Base-by-base conservation (phyloP, 2,329 filamentous ascomycete species). In the Neospermospora avenae region DNA sequence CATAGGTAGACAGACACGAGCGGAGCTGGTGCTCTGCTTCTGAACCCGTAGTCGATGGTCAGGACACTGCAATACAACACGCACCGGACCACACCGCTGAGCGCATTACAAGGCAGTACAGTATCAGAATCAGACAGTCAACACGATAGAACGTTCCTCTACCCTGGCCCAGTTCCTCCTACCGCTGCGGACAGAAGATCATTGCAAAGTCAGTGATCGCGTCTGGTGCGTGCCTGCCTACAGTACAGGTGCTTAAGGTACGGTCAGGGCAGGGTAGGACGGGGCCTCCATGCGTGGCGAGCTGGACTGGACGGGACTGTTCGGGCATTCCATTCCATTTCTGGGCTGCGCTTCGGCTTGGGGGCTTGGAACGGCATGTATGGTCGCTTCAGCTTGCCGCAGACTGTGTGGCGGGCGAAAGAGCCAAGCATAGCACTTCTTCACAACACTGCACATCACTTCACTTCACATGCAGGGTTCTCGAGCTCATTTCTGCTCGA, bases 1-100 rank as follows among this genome's bases (percentile, higher is more conserved):
- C 35, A 18, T 64, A 52, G 48, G 62, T 65, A 66, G 65, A 60
- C 64, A 66, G 65, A 67, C 63, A 55, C 60, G 59, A 66, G 64
- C 62, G 41, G 64, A 54, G 61, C 64, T 66, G 57, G 64, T 56
- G 61, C 64, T 66, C 57, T 45, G 48, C 56, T 31, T 55, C 62
- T 63, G 58, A 56, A 55, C 55, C 45, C 18, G 13, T 41, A 25
- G 49, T 31, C 35, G 49, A 28, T 39, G 35, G 35, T 14, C 35
- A 39, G 35, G 35, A 39, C 28, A 52, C 31, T 25, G 4, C 34
- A 25, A n/a, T n/a, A n/a, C 28, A 31, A 31, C 16, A 37, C 48
- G 49, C 7, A 24, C 49, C 37, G 49, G 18, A 53, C 49, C 39
- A 18, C 31, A 14, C 44, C 18, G 24, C 44, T n/a, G 28, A 37